Percentiles rank a stretch among this genome's conserved stretches.
These are phyloP conservation scores for Beauveria sp. DNA, from an alignment of 2,329 filamentous ascomycete species.

Conservation along the genomic window DNA sequence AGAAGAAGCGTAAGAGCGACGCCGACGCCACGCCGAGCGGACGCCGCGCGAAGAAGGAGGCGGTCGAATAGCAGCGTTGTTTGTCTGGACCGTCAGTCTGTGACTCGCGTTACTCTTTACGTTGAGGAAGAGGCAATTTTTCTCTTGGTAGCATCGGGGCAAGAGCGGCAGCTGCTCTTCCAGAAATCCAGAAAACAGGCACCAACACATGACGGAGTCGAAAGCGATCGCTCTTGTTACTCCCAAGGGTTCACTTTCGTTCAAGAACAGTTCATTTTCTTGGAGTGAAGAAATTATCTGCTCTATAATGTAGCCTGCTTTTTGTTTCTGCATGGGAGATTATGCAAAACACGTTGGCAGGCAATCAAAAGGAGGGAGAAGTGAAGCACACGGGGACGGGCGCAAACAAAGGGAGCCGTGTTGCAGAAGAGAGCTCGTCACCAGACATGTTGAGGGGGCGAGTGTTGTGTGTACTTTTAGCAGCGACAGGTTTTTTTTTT, in stretches of 20 bases:
- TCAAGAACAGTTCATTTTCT: too few species aligned
- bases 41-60: constrained; percentile 29
- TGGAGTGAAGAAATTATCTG: background rate
- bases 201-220: background rate
- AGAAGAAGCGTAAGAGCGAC: constrained; percentile 54
- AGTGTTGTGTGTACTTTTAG: background rate
- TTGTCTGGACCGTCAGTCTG: background rate
- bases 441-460: background rate
- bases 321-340: background rate
- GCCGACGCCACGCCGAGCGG: constrained; percentile 28
- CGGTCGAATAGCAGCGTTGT: background rate
- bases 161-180: too few species aligned
- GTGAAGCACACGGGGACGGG: background rate
- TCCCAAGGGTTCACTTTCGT: background rate
- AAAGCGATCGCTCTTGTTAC: background rate
- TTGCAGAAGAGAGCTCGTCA: background rate
- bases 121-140: background rate
- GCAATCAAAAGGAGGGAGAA: background rate
- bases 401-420: background rate
- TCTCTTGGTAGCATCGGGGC: too few species aligned
- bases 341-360: background rate
- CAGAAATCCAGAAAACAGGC: background rate
- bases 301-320: background rate
- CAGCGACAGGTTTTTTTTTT: background rate
- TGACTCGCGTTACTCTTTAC: background rate